Base-by-base conservation (phyloP, 2,329 filamentous ascomycete species). In the Pseudohalonectria lignicola region DNA sequence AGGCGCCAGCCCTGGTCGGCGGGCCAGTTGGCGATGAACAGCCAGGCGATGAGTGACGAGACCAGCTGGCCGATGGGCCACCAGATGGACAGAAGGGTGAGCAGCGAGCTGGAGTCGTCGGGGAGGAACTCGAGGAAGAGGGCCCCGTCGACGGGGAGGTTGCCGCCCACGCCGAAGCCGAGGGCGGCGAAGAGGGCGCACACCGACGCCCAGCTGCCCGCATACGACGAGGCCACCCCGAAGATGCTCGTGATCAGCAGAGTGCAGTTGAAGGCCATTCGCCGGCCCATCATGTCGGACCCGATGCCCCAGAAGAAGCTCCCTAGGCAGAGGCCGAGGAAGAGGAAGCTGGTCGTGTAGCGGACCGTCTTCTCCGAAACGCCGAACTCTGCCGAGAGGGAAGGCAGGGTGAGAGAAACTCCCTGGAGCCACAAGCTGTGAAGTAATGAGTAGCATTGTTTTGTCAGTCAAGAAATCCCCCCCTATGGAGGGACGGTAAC, bases 51-150 rank as follows among this genome's bases (percentile, higher is more conserved):
- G 5, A 83, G 59, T 3, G 78, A 81, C 2, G 82, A 77, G 40
- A 81, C 70, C 7, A 93, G 67, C 52, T 92, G 84, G 5, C 86
- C 86, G 15, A 93, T 61, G 0, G 86, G 83, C 85, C 86, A 94
- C 81, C 84, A 92, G 7, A 87, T 74, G 6, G 82, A 86, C n/a
- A 93, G 66, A 34, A 90, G 66, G 0, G 85, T 92, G 21, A 92
- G 64, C 12, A 92, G 69, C 23, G 77, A 76, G 44, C 76, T 78
- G n/a, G 76, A 81, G 0, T 79, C 74, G 41, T 81, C 79, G 0
- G 86, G 86, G 1, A 93, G 62, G 46, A 90, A 90, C 52, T 94
- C 86, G 28, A 93, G 68, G 54, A 93, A 92, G 3, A 92, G 64
- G 0, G 84, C 82, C 25, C 83, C 82, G 54, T 90, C 84, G 1